These are phyloP conservation scores for Tolypocladium album DNA, from an alignment of 2,329 filamentous ascomycete genomes.

Conservation along the genomic window DNA sequence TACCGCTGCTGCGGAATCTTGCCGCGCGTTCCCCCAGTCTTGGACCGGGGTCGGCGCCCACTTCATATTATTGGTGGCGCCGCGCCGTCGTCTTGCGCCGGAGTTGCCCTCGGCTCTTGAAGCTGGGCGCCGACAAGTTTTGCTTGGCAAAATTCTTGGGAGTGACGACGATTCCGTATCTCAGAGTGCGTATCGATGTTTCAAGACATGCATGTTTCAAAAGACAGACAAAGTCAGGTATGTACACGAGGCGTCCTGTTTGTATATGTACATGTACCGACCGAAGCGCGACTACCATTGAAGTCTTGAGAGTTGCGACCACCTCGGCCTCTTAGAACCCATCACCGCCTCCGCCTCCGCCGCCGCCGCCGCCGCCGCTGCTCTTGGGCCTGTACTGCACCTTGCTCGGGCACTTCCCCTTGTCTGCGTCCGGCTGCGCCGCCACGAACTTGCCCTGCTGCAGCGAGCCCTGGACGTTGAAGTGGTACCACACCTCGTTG, in stretches of 20 bases:
- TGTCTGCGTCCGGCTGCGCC: constrained; percentile 41
- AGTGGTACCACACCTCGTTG: constrained; percentile 53
- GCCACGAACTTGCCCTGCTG: constrained; percentile 50
- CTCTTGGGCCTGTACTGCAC: constrained; percentile 45
- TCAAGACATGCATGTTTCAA: too few relatives aligned
- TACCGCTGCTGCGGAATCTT: background rate
- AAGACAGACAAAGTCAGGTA: too few relatives aligned
- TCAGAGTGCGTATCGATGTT: too few relatives aligned
- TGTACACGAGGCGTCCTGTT: too few relatives aligned
- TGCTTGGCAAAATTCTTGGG: background rate
- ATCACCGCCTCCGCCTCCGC: too few relatives aligned
- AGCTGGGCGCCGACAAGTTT: background rate
- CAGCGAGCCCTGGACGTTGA: constrained; percentile 45
- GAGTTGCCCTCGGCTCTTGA: background rate
- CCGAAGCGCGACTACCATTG: too few relatives aligned
- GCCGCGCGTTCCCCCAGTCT: background rate
- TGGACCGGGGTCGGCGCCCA: background rate
- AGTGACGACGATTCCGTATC: background rate
- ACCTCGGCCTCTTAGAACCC: too few relatives aligned
- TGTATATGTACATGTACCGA: too few relatives aligned
- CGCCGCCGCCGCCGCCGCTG: background rate
- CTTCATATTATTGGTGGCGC: background rate
- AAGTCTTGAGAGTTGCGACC: too few relatives aligned
- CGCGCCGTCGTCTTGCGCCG: background rate
- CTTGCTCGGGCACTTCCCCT: constrained; percentile 51